Conservation (phyloP, 2,329 filamentous ascomycete species). For the Fusarium sublunatum region DNA sequence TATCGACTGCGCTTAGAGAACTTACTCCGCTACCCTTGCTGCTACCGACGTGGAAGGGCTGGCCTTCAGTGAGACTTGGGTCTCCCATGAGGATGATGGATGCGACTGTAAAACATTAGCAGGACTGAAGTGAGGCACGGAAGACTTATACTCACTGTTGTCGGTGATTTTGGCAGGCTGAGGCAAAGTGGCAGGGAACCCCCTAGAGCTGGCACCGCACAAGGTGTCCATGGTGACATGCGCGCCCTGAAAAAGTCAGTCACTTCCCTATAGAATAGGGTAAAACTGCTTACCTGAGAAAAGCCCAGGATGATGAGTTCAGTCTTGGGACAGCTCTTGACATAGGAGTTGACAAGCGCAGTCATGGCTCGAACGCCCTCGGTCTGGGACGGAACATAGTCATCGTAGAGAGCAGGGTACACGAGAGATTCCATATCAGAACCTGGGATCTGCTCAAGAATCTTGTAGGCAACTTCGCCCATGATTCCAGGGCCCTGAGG, state of each 20-base stretch:
- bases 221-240: conserved; percentile 24
- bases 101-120: conserved; percentile 13
- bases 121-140: rapidly evolving
- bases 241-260: conserved; percentile 17
- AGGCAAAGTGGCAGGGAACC: conserved; percentile 4
- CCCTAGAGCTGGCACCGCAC: conserved; percentile 26
- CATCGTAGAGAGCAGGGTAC: conserved; percentile 35
- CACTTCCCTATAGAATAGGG: neutral
- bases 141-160: neutral
- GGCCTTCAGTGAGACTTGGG: conserved; percentile 24
- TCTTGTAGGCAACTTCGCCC: conserved; percentile 16
- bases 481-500: conserved; percentile 35
- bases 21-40: conserved; percentile 33
- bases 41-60: conserved; percentile 25
- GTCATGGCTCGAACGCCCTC: conserved; percentile 26
- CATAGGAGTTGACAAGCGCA: conserved; percentile 18
- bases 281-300: conserved; percentile 14
- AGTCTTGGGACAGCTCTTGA: conserved; percentile 26
- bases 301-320: conserved; percentile 39
- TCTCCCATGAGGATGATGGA: conserved; percentile 31
- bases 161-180: conserved; percentile 1
- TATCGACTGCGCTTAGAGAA: neutral
- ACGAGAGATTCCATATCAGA: conserved; percentile 38
- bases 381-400: conserved; percentile 37
- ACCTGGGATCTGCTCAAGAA: conserved; percentile 15